phyloP scores from a whole-genome alignment of 1,284 basidiomycete genomes.

The Leccinum subrobustum region DNA sequence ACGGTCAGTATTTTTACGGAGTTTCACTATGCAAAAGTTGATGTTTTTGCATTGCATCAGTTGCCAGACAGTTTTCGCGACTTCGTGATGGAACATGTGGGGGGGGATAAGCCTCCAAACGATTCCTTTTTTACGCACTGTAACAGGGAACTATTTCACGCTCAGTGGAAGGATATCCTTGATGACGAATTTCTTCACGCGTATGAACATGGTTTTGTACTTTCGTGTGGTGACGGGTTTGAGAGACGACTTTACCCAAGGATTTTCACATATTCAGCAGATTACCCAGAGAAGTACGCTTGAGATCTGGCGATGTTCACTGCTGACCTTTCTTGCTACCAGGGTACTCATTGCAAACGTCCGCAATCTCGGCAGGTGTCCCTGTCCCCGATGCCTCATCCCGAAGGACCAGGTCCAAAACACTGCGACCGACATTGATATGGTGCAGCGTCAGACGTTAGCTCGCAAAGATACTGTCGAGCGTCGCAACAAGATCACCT shows the following conservation, averaged over 20 bases:
- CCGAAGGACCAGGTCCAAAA: background rate
- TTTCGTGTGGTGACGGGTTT: background rate
- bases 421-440: background rate
- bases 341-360: background rate
- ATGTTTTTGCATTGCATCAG: background rate
- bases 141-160: background rate
- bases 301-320: background rate
- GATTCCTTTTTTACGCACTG: background rate
- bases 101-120: background rate
- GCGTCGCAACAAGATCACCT: background rate
- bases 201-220: background rate
- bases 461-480: background rate
- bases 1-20: background rate
- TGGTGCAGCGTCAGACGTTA: background rate
- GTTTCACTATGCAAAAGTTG: background rate
- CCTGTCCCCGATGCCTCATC: background rate
- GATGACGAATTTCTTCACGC: background rate
- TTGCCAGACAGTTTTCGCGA: background rate
- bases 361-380: background rate
- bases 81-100: background rate
- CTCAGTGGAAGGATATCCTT: background rate
- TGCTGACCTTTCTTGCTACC: background rate
- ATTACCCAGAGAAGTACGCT: background rate
- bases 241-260: background rate
- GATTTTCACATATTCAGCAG: background rate